Percentiles rank a stretch among this genome's conserved stretches.
Evolutionary conservation across 2,329 filamentous ascomycete species (phyloP).

Genomic region (Orbilia oligospora): DNA sequence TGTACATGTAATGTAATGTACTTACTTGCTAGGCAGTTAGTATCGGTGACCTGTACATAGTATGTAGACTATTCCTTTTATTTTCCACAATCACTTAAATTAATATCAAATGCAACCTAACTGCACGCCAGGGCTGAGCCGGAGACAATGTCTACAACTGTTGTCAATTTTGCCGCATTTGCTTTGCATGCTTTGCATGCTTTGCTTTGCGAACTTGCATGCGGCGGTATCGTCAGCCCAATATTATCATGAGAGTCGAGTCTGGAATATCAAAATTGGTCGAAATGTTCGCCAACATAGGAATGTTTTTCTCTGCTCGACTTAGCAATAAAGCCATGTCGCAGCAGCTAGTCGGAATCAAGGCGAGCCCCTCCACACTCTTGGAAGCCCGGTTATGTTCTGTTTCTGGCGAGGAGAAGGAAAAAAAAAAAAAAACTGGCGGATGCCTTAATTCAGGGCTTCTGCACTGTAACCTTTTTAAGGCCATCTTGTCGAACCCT

Average conservation of each 20-base stretch:
- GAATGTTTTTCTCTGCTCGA: constrained; percentile 14
- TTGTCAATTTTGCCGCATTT: not conserved
- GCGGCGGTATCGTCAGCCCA: constrained; percentile 2
- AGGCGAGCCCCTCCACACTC: constrained; percentile 21
- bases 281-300: not conserved
- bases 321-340: constrained; percentile 17
- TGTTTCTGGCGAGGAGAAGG: not conserved
- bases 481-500: constrained; percentile 19
- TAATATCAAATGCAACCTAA: constrained; percentile 27
- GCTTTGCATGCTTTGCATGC: not conserved
- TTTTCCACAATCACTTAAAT: not conserved
- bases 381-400: constrained; percentile 10
- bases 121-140: constrained; percentile 19
- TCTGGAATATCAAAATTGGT: not conserved
- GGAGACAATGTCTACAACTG: not conserved
- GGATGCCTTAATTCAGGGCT: constrained; percentile 34
- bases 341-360: constrained; percentile 20
- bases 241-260: not conserved
- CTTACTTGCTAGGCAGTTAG: too few species aligned
- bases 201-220: not conserved
- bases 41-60: too few species aligned
- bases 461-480: constrained; percentile 46
- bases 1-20: too few species aligned
- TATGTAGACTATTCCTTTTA: constrained; percentile 1
- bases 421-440: not conserved